Conservation (phyloP, 495 filamentous ascomycete genomes). For the Tuber magnatum region DNA sequence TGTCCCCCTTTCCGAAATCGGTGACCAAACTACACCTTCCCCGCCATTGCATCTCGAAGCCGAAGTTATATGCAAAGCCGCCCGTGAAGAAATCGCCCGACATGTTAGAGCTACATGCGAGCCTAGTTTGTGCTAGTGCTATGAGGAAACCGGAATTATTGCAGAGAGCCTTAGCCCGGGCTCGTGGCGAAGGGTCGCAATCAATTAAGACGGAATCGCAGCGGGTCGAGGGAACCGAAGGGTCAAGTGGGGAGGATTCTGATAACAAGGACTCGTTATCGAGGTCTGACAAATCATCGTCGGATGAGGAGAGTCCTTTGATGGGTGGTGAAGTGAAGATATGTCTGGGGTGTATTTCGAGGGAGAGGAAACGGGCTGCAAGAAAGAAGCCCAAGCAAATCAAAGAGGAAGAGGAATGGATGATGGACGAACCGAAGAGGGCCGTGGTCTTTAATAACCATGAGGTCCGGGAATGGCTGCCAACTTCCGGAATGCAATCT, state of each 20-base stretch:
- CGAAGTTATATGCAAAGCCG: conserved; percentile 70
- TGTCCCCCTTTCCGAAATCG: conserved; percentile 63
- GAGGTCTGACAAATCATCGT: conserved; percentile 36
- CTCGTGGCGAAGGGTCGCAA: conserved; percentile 46
- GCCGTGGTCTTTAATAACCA: conserved; percentile 89
- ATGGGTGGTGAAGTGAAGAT: conserved; percentile 86
- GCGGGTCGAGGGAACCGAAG: conserved; percentile 21
- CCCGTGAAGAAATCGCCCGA: conserved; percentile 55
- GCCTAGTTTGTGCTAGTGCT: conserved; percentile 85
- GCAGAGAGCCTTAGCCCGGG: conserved; percentile 60
- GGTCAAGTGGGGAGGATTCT: conserved; percentile 38
- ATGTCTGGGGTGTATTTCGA: conserved; percentile 70
- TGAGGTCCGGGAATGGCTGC: conserved; percentile 81
- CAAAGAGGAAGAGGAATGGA: conserved; percentile 76
- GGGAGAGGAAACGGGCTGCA: conserved; percentile 78
- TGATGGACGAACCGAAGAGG: conserved; percentile 64
- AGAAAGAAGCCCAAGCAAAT: conserved; percentile 84
- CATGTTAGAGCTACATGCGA: conserved; percentile 71
- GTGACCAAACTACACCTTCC: conserved; percentile 77
- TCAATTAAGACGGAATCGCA: conserved; percentile 38
- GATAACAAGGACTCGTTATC: conserved; percentile 35
- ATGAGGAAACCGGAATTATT: conserved; percentile 64
- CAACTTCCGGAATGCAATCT: conserved; percentile 35
- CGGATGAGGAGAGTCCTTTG: conserved; percentile 60
- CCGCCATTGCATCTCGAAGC: conserved; percentile 80